Conservation (phyloP, 306 rosid species). For the Oxytropis ochrocephala region DNA sequence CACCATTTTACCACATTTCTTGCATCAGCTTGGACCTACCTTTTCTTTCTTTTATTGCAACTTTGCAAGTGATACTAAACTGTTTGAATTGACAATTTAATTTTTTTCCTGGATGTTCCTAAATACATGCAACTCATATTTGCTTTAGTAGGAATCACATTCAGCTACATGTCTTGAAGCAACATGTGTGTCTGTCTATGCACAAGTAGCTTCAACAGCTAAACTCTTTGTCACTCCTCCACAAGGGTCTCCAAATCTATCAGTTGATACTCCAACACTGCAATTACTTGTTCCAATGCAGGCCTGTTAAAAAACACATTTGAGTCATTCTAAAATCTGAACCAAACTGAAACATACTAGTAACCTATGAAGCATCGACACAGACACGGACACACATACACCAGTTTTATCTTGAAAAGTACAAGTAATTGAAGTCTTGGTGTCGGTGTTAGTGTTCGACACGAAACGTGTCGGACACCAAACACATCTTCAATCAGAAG, state of each 20-base stretch:
- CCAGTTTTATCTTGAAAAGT: too few species aligned
- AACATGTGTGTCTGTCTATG: constrained; percentile 26
- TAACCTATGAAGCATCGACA: too few species aligned
- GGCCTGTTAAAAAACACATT: constrained; percentile 48
- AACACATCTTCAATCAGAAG: too few species aligned
- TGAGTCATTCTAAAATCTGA: constrained; percentile 1
- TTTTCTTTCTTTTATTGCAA: constrained; percentile 20
- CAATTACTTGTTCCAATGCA: constrained; percentile 79
- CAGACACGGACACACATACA: too few species aligned
- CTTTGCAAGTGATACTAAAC: background rate
- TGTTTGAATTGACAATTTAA: background rate
- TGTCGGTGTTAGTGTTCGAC: too few species aligned
- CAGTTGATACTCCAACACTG: constrained; percentile 52
- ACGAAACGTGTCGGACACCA: too few species aligned
- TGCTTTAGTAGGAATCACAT: constrained; percentile 15
- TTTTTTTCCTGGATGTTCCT: background rate
- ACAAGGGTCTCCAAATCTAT: constrained; percentile 78
- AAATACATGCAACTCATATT: constrained; percentile 2
- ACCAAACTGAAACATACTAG: background rate
- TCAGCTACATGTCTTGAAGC: constrained; percentile 5
- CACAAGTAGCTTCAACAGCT: constrained; percentile 90
- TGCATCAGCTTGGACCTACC: constrained; percentile 12
- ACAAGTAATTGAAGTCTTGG: too few species aligned
- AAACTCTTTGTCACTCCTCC: constrained; percentile 70
- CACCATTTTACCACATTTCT: constrained; percentile 11